Base-by-base conservation (phyloP, 208 protist genomes). In the Blastocrithidia nonstop region DNA sequence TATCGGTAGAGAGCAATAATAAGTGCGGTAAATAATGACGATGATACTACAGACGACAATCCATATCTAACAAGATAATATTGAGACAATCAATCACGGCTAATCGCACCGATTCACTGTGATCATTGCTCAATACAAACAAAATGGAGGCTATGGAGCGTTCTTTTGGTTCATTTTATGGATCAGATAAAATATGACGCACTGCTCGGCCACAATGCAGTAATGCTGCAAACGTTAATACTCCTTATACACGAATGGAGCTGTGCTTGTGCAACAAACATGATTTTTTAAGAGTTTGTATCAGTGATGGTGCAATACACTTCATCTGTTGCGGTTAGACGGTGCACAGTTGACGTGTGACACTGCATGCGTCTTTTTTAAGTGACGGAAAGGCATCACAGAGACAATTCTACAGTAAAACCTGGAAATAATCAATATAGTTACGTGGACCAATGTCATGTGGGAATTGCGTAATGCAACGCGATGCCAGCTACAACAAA, bases 401-500 rank as follows among this genome's bases (percentile, higher is more conserved):
- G 31, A 88, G 66, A 57, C 80, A 89, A 32, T 85, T 86, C 43
- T 86, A 70, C 7, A 93, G 54, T 2, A 93, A 71, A 7, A 87
- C 78, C 35, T 80, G 64, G 38, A 86, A 90, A 45, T 85, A 93
- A 61, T 89, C 79, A 48, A 89, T 86, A 56, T 79, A 93, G 45
- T 82, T 82, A 13, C 80, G 63, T 15, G 75, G 69, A 22, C 71
- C 79, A 31, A 93, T 90, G 23, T 89, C 84, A 52, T 89, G 75
- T 2, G 84, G 84, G 51, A 88, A 93, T 17, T 31, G 53, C n/a
- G 71, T 57, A 60, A 93, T 75, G 66, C 84, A 93, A 13, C 57
- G 45, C 0, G 54, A 36, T 6, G 71, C 62, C 17, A 93, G 53
- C 13, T 53, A 45, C 20, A 93, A 61, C 4, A 89, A 60, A 9